These are phyloP conservation scores for Endocladia muricata DNA, from an alignment of 31 red algal species.

Conservation along the genomic window DNA sequence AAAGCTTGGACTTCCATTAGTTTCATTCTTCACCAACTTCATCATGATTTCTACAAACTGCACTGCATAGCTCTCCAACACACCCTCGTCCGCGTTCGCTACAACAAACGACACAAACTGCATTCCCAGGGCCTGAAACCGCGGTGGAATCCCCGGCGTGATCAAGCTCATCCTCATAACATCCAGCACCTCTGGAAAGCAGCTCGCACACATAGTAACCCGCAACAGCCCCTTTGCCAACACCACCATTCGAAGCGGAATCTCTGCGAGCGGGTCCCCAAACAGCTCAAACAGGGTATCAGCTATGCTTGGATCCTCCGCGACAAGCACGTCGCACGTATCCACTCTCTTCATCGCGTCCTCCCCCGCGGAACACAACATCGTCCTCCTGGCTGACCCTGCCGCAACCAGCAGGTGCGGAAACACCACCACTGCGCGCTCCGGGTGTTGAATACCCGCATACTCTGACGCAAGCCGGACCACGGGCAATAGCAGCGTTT, in stretches of 20 bases:
- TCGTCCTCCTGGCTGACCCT: background rate
- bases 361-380: slow-evolving; percentile 25
- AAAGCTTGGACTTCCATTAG: slow-evolving; percentile 43
- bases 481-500: slow-evolving; percentile 25
- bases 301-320: slow-evolving; percentile 34
- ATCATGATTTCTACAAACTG: slow-evolving; percentile 32
- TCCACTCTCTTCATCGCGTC: slow-evolving; percentile 45
- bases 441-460: slow-evolving; percentile 9
- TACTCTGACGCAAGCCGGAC: slow-evolving; percentile 39
- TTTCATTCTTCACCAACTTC: slow-evolving; percentile 31
- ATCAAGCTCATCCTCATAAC: slow-evolving; percentile 22
- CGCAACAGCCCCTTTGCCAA: slow-evolving; percentile 38
- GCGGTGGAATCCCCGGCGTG: slow-evolving; percentile 31
- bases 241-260: slow-evolving; percentile 28
- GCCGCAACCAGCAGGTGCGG: slow-evolving; percentile 52
- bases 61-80: slow-evolving; percentile 6
- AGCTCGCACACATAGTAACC: slow-evolving; percentile 35
- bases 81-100: slow-evolving; percentile 5
- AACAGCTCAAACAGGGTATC: slow-evolving; percentile 50
- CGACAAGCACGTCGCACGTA: slow-evolving; percentile 24
- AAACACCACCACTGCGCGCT: slow-evolving; percentile 31
- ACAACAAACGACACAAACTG: slow-evolving; percentile 66
- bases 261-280: slow-evolving; percentile 24
- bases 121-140: slow-evolving; percentile 54
- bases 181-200: slow-evolving; percentile 62